Evolutionary conservation across 768 basidiomycete species (phyloP).

Genomic region (Tricholoma bakamatsutake): DNA sequence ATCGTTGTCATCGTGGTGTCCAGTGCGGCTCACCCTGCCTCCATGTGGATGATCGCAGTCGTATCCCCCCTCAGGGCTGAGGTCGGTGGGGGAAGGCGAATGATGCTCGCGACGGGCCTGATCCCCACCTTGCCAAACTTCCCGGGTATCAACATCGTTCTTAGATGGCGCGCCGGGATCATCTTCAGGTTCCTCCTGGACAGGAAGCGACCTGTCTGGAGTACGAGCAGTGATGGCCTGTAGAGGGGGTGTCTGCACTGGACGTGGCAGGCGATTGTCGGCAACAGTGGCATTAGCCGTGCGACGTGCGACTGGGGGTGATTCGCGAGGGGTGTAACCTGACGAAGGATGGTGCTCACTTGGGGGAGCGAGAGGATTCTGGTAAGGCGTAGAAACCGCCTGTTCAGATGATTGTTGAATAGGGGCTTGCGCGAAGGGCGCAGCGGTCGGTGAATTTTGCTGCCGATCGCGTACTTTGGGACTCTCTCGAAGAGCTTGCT

Average conservation of each 20-base stretch:
- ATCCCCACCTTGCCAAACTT: constrained; percentile 24
- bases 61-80: constrained; percentile 37
- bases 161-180: constrained; percentile 37
- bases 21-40: constrained; percentile 32
- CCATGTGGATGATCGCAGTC: constrained; percentile 28
- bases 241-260: constrained; percentile 50
- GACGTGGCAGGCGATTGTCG: constrained; percentile 28
- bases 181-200: constrained; percentile 74
- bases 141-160: constrained; percentile 21
- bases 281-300: constrained; percentile 17
- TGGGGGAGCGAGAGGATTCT: constrained; percentile 41
- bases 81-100: constrained; percentile 44
- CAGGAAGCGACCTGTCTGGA: constrained; percentile 67
- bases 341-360: constrained; percentile 34
- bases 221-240: constrained; percentile 50
- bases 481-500: constrained; percentile 41
- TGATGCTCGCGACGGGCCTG: constrained; percentile 26
- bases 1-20: constrained; percentile 38
- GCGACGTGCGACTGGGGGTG: constrained; percentile 28
- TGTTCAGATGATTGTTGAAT: constrained; percentile 50
- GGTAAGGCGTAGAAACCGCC: constrained; percentile 41
- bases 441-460: constrained; percentile 31
- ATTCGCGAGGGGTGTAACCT: constrained; percentile 44
- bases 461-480: constrained; percentile 40
- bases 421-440: constrained; percentile 32